Conservation (phyloP, 2,329 filamentous ascomycete genomes). For the Penicillium freii region DNA sequence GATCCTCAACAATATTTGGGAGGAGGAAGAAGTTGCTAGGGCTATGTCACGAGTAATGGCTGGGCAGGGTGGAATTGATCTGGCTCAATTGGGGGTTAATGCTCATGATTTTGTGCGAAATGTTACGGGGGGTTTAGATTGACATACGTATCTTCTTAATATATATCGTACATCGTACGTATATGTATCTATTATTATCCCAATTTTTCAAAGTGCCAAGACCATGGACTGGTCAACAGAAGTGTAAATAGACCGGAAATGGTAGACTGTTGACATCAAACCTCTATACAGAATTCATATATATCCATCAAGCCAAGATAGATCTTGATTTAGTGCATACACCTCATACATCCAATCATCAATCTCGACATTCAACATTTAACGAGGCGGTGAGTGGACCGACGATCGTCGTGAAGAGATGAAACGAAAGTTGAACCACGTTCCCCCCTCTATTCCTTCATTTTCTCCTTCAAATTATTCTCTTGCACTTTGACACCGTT, state of each 20-base stretch:
- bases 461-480: not conserved
- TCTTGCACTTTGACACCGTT: not conserved
- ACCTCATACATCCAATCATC: slow-evolving; percentile 2
- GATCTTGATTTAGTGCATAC: slow-evolving; percentile 3
- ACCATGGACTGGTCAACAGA: not conserved
- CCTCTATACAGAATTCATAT: not conserved
- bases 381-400: slow-evolving; percentile 13
- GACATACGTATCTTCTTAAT: not conserved
- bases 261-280: slow-evolving; percentile 2
- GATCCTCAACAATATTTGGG: slow-evolving; percentile 52
- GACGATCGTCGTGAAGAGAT: slow-evolving; percentile 12
- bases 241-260: slow-evolving; percentile 7
- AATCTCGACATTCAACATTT: slow-evolving; percentile 4
- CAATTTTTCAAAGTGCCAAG: not conserved
- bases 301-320: not conserved
- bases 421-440: slow-evolving; percentile 22
- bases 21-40: slow-evolving; percentile 63
- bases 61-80: slow-evolving; percentile 53
- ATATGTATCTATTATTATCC: not conserved
- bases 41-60: slow-evolving; percentile 76
- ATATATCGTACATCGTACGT: not conserved
- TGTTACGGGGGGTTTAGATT: slow-evolving; percentile 42
- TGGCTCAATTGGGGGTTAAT: slow-evolving; percentile 43
- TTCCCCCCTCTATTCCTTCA: slow-evolving; percentile 9
- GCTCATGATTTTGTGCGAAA: slow-evolving; percentile 46